Percentiles rank a stretch among this genome's conserved stretches.
Evolutionary conservation across 257 asterid genomes (phyloP).

Genomic region (Petunia axillaris): DNA sequence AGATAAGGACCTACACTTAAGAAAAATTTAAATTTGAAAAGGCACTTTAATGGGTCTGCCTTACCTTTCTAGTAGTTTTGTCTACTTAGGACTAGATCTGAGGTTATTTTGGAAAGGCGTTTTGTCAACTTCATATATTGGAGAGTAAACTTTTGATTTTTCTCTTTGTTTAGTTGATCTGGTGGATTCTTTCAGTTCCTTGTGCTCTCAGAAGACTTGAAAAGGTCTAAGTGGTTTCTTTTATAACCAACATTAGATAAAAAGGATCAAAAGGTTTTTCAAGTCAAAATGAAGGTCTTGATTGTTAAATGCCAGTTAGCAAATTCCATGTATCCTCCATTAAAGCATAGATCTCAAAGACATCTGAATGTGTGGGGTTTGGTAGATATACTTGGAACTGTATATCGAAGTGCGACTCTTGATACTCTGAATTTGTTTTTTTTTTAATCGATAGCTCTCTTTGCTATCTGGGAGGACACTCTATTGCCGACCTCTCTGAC

Average conservation of each 20-base stretch:
- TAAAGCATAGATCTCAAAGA: background rate
- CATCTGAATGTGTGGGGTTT: background rate
- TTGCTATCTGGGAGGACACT: conserved; percentile 25
- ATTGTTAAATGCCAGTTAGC: conserved; percentile 8
- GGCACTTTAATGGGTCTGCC: background rate
- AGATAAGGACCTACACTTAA: background rate
- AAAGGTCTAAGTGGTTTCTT: too few species aligned
- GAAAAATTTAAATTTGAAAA: background rate
- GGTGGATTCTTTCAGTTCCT: background rate
- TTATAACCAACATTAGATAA: background rate
- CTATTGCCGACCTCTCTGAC: conserved; percentile 25
- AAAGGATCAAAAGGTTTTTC: background rate
- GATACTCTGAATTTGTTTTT: background rate
- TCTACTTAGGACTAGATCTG: background rate
- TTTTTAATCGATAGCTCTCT: background rate
- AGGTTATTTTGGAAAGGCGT: background rate
- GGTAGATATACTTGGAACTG: conserved; percentile 1
- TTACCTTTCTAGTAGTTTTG: background rate
- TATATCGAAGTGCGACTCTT: background rate
- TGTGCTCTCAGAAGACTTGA: too few species aligned
- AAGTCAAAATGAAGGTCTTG: background rate
- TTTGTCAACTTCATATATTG: background rate
- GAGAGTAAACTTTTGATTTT: background rate
- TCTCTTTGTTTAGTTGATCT: background rate
- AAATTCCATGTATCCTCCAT: background rate